Evolutionary conservation across 1,139 yeast species (phyloP).

Genomic region (Geotrichum siamense): DNA sequence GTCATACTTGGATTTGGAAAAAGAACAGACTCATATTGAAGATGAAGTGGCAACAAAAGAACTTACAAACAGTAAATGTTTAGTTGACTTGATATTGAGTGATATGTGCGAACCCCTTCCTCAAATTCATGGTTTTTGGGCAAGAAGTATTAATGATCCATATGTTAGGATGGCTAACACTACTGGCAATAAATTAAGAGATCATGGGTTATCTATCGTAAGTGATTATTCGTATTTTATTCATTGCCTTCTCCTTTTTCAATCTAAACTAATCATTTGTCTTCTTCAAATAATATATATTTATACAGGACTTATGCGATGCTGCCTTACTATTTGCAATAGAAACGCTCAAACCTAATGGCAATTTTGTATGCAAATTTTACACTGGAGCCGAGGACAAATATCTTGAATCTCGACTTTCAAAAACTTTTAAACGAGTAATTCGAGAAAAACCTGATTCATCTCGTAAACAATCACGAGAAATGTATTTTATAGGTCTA

Average conservation of each 20-base stretch:
- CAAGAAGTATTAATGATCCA: slow-evolving; percentile 72
- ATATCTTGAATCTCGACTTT: slow-evolving; percentile 49
- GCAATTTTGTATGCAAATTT: slow-evolving; percentile 67
- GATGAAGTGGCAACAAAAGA: not conserved
- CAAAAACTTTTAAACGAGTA: slow-evolving; percentile 54
- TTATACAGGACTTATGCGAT: slow-evolving; percentile 67
- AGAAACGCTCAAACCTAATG: slow-evolving; percentile 59
- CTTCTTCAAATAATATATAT: not conserved
- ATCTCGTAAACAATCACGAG: slow-evolving; percentile 55
- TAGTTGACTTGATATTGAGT: slow-evolving; percentile 68
- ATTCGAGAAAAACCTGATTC: slow-evolving; percentile 53
- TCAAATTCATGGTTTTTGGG: slow-evolving; percentile 58
- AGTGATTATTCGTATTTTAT: slow-evolving; percentile 24
- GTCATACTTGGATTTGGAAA: slow-evolving; percentile 23
- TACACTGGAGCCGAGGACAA: slow-evolving; percentile 63
- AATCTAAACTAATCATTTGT: not conserved
- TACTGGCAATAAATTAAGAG: slow-evolving; percentile 54
- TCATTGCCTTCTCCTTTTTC: not conserved
- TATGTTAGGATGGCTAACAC: slow-evolving; percentile 71
- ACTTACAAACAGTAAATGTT: slow-evolving; percentile 21
- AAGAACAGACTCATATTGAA: slow-evolving; percentile 6
- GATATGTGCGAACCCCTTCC: slow-evolving; percentile 79
- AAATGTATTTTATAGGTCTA: slow-evolving; percentile 63
- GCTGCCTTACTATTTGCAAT: slow-evolving; percentile 77
- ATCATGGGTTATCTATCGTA: slow-evolving; percentile 54